Evolutionary conservation across 1,284 basidiomycete genomes (phyloP), one percentile per base, ranked within the genome.

Genomic region (Trichosporon faecale): DNA sequence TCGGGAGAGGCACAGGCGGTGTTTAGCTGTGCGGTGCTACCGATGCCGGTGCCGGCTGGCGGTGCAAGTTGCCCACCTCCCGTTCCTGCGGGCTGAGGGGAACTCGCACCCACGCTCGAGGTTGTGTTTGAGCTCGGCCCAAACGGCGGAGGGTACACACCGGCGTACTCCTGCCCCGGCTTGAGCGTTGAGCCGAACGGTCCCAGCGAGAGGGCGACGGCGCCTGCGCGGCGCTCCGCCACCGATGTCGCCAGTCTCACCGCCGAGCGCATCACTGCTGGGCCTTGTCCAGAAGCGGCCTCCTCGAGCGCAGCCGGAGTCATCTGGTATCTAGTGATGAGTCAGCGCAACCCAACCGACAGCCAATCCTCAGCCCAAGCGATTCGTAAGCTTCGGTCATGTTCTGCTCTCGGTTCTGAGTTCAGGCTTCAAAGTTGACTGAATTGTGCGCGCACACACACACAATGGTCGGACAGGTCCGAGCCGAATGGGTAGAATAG

Each of bases 131-230:
- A 65, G 29, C 46, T 29, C 0, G 90, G 91, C 0, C 91, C 91
- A 74, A 87, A 91, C 0, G 91, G 91, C 0, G 89, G 88, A 0
- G 91, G 91, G 76, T 92, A 93, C 72, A 88, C 84, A 6, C 90
- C 91, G 70, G 86, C 85, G 76, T 89, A 93, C 78, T 93, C 91
- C 75, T 92, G 90, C 31, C 89, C 87, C 0, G 89, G 89, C 6
- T 81, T 79, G 16, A 92, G 84, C 1, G 87, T 89, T 1, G 90
- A 89, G 44, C 92, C 91, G 75, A 88, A 92, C 0, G 91, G 89
- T 8, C 92, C 91, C 21, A 93, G 82, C 3, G 91, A 91, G 2
- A 94, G 85, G 0, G 88, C 89, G 61, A 92, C 86, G 5, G 60
- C 27, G 29, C 57, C 27, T 31, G 57, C 27, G 29, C 11, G 57